Conservation (phyloP, 805 yeast genomes). For the Candida multigemmis region DNA sequence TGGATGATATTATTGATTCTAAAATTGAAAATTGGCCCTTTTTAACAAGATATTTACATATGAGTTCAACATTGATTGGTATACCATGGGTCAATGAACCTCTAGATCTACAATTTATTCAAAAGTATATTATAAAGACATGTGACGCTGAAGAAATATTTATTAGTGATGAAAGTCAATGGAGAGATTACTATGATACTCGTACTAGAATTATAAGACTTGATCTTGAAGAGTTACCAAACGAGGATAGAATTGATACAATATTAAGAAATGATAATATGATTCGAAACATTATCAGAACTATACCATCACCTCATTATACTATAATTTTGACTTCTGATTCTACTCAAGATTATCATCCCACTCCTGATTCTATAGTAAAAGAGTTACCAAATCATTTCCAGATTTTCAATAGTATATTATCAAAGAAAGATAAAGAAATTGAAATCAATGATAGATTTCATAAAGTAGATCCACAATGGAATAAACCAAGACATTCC, state of each 20-base stretch:
- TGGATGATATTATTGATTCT: constrained; percentile 15
- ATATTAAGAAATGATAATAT: constrained; percentile 35
- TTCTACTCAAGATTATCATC: constrained; percentile 13
- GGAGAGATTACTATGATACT: constrained; percentile 53
- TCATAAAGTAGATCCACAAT: constrained; percentile 17
- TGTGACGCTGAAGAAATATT: constrained; percentile 45
- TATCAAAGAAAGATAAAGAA: constrained; percentile 44
- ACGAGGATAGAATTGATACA: constrained; percentile 8
- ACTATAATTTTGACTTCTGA: constrained; percentile 47
- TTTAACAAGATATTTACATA: constrained; percentile 40
- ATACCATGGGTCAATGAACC: constrained; percentile 41
- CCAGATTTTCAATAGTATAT: constrained; percentile 48
- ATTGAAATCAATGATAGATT: constrained; percentile 44
- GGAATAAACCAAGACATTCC: constrained; percentile 17
- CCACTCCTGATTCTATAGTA: constrained; percentile 20
- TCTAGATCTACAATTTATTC: constrained; percentile 35
- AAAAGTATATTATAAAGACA: constrained; percentile 30
- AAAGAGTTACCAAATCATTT: constrained; percentile 19
- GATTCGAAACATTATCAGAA: constrained; percentile 49
- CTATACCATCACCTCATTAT: constrained; percentile 66
- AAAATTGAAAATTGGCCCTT: constrained; percentile 36
- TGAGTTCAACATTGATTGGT: constrained; percentile 54
- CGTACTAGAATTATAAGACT: constrained; percentile 54
- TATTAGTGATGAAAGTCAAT: constrained; percentile 15
- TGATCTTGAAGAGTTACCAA: constrained; percentile 41